phyloP scores from a whole-genome alignment of 331 rosid species.

The Saraca asoca region DNA sequence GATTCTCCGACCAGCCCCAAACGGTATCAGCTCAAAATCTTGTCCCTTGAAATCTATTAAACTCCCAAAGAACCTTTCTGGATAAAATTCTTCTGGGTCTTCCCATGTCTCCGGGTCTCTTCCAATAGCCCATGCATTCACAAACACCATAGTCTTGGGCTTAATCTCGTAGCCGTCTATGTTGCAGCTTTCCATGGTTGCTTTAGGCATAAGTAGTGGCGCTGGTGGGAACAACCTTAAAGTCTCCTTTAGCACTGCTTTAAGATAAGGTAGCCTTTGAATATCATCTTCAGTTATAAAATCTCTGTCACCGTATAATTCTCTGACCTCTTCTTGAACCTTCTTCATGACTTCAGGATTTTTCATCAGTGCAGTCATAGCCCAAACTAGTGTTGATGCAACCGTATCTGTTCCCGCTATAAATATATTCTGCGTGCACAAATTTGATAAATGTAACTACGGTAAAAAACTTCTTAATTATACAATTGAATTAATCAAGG shows the following conservation, averaged over 20 bases:
- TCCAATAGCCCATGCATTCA: slow-evolving; percentile 48
- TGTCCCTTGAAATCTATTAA: slow-evolving; percentile 35
- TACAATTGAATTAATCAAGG: too few species aligned
- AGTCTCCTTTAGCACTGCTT: slow-evolving; percentile 43
- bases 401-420: slow-evolving; percentile 45
- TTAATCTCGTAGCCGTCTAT: slow-evolving; percentile 41
- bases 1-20: not conserved
- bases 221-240: slow-evolving; percentile 39
- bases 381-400: slow-evolving; percentile 38
- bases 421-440: slow-evolving; percentile 34
- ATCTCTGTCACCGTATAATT: slow-evolving; percentile 24
- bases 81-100: slow-evolving; percentile 37
- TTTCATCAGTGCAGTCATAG: slow-evolving; percentile 38
- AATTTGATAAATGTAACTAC: not conserved
- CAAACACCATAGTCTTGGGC: slow-evolving; percentile 33
- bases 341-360: slow-evolving; percentile 29
- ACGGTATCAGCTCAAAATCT: slow-evolving; percentile 28
- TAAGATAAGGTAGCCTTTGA: slow-evolving; percentile 40
- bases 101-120: slow-evolving; percentile 45
- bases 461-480: too few species aligned
- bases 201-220: slow-evolving; percentile 41
- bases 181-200: slow-evolving; percentile 29
- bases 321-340: slow-evolving; percentile 37
- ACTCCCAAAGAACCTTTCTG: slow-evolving; percentile 35
- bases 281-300: slow-evolving; percentile 46